phyloP scores from a whole-genome alignment of 495 filamentous ascomycete genomes.

The Aspergillus funiculosus region DNA sequence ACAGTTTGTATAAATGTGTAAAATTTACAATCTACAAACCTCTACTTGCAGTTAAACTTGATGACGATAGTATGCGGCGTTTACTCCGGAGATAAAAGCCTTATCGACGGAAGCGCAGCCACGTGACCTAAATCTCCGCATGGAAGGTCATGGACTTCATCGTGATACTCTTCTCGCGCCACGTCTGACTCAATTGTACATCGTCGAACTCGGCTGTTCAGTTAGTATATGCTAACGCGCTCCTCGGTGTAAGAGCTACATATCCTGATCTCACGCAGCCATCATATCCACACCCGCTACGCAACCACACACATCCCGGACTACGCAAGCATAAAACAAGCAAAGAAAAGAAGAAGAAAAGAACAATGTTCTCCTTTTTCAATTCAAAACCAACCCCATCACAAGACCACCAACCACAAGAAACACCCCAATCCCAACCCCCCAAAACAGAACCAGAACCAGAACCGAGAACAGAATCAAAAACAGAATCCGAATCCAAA shows the following conservation, averaged over 20 bases:
- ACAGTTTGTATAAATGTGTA: neutral
- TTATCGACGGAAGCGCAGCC: neutral
- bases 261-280: no score
- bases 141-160: slow-evolving; percentile 4
- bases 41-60: no score
- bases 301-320: neutral
- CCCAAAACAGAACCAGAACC: neutral
- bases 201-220: neutral
- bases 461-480: slow-evolving; percentile 6
- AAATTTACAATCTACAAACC: neutral
- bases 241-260: neutral
- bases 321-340: neutral
- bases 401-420: slow-evolving; percentile 16
- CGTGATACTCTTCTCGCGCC: no score
- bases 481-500: neutral
- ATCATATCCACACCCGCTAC: neutral
- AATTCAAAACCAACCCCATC: slow-evolving; percentile 13
- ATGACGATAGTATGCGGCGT: neutral
- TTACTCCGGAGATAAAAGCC: neutral
- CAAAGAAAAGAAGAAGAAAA: neutral
- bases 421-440: slow-evolving; percentile 18
- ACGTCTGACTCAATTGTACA: neutral
- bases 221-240: neutral
- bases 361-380: slow-evolving; percentile 15
- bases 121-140: slow-evolving; percentile 15